Conservation (phyloP, 495 filamentous ascomycete genomes). For the Daldinia bambusicola region DNA sequence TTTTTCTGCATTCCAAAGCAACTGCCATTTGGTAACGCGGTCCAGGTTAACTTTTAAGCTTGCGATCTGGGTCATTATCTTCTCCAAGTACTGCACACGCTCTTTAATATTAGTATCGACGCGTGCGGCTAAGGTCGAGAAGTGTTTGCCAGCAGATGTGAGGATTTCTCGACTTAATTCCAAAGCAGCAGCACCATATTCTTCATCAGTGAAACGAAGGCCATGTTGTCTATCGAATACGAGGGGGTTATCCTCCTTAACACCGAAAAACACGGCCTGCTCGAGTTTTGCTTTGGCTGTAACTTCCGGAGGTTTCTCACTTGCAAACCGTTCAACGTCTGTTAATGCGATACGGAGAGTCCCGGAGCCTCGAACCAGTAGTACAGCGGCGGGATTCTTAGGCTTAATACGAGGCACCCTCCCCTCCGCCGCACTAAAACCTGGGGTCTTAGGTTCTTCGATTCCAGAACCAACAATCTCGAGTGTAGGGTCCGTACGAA, state of each 20-base stretch:
- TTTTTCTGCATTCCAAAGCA: constrained; percentile 92
- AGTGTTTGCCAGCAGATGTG: constrained; percentile 74
- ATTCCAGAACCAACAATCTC: constrained; percentile 70
- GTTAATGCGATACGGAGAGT: constrained; percentile 75
- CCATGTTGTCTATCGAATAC: constrained; percentile 74
- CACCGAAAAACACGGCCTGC: constrained; percentile 92
- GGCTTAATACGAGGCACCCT: constrained; percentile 60
- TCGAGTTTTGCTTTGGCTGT: constrained; percentile 90
- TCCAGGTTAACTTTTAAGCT: constrained; percentile 64
- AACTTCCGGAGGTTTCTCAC: constrained; percentile 62
- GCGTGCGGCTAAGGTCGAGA: constrained; percentile 74
- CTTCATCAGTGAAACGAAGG: constrained; percentile 68
- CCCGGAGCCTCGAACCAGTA: constrained; percentile 83
- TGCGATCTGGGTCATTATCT: constrained; percentile 75
- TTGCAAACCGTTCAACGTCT: constrained; percentile 62
- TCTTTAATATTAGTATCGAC: constrained; percentile 81
- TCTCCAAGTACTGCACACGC: constrained; percentile 73
- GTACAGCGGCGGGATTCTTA: constrained; percentile 71
- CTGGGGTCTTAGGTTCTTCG: constrained; percentile 61
- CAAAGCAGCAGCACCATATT: constrained; percentile 81
- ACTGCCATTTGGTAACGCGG: constrained; percentile 73
- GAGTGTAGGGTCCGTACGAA: constrained; percentile 71
- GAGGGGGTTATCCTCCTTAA: constrained; percentile 79
- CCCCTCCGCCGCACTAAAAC: constrained; percentile 53
- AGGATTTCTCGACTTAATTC: constrained; percentile 85